Conservation (phyloP, 2,329 filamentous ascomycete species). For the Stemphylium lycopersici region DNA sequence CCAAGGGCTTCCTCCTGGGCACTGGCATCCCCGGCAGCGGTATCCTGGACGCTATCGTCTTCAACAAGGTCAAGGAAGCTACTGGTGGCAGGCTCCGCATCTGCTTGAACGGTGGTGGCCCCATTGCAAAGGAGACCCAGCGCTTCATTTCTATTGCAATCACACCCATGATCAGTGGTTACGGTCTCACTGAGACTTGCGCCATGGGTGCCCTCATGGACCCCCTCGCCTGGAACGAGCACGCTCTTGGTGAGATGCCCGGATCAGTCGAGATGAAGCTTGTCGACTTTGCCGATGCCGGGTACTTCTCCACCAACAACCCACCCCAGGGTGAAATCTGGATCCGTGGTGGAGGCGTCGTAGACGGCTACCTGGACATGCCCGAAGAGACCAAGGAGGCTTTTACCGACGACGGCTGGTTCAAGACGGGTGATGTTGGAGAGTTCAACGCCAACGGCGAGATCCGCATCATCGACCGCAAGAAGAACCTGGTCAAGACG, state of each 20-base stretch:
- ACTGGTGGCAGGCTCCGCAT: conserved; percentile 89
- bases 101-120: conserved; percentile 92
- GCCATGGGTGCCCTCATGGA: conserved; percentile 83
- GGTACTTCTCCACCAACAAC: conserved; percentile 75
- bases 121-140: conserved; percentile 84
- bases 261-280: conserved; percentile 86
- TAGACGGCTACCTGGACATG: conserved; percentile 81
- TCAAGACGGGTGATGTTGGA: conserved; percentile 95
- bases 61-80: conserved; percentile 87
- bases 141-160: conserved; percentile 91
- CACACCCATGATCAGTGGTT: conserved; percentile 92
- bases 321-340: conserved; percentile 92
- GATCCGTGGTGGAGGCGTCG: conserved; percentile 79
- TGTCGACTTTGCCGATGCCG: conserved; percentile 87
- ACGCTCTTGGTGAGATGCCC: conserved; percentile 78
- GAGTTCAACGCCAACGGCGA: conserved; percentile 83
- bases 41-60: conserved; percentile 81
- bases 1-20: conserved; percentile 66
- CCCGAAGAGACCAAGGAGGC: conserved; percentile 80
- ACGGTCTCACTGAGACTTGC: conserved; percentile 92
- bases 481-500: conserved; percentile 98
- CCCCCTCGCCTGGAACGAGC: conserved; percentile 81
- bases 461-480: conserved; percentile 86
- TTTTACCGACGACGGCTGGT: conserved; percentile 87
- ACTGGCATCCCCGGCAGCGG: conserved; percentile 69